These are phyloP conservation scores for Neurospora crassa DNA, from an alignment of 2,329 filamentous ascomycete species.

Conservation along the genomic window DNA sequence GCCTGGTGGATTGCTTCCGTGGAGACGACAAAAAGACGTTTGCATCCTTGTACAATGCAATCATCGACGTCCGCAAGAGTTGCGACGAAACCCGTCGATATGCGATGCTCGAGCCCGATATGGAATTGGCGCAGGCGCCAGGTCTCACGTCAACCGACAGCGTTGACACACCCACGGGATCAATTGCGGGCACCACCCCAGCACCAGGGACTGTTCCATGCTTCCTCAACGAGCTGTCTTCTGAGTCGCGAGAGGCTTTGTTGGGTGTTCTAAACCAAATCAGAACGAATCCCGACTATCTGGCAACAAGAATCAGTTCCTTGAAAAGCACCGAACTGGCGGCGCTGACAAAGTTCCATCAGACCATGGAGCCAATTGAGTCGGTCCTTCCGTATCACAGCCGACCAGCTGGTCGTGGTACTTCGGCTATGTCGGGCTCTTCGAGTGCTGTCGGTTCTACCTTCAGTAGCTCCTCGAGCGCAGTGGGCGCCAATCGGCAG, in stretches of 20 bases:
- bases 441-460: constrained; percentile 4
- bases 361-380: constrained; percentile 70
- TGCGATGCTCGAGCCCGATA: constrained; percentile 62
- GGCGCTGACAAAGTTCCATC: constrained; percentile 67
- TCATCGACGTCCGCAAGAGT: constrained; percentile 70
- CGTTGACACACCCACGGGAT: constrained; percentile 37
- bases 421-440: constrained; percentile 15
- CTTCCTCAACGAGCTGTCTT: constrained; percentile 65
- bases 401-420: constrained; percentile 35
- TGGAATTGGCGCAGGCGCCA: constrained; percentile 50
- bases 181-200: constrained; percentile 26
- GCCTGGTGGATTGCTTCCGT: constrained; percentile 68
- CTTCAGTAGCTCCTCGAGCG: constrained; percentile 9
- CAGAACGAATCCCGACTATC: constrained; percentile 76
- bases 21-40: constrained; percentile 72
- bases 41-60: constrained; percentile 62
- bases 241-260: constrained; percentile 64
- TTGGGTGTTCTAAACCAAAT: constrained; percentile 73
- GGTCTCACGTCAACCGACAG: constrained; percentile 40
- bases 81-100: constrained; percentile 64
- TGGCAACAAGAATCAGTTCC: constrained; percentile 71
- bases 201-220: constrained; percentile 37
- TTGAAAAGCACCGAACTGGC: constrained; percentile 69
- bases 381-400: constrained; percentile 67
- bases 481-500: constrained; percentile 20